Evolutionary conservation across 2,329 filamentous ascomycete genomes (phyloP).

Genomic region (Emmonsiellopsis sp.): DNA sequence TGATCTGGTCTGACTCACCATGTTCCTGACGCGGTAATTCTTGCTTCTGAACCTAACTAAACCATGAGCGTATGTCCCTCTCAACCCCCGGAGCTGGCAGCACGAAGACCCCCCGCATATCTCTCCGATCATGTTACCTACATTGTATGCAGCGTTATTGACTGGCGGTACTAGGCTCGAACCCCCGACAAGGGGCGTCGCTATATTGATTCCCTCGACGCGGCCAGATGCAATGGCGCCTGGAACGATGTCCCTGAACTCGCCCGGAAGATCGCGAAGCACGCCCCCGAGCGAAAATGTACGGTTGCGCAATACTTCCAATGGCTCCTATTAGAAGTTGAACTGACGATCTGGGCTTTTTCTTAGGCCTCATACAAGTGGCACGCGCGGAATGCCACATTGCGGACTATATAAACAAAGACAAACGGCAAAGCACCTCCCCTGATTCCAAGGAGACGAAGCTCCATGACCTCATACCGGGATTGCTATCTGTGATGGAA

Average conservation of each 20-base stretch:
- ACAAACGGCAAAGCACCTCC: constrained; percentile 22
- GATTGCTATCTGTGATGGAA: constrained; percentile 45
- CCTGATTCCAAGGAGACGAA: constrained; percentile 23
- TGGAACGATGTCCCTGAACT: constrained; percentile 85
- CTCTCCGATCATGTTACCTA: background rate
- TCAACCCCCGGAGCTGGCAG: background rate
- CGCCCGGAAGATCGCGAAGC: constrained; percentile 87
- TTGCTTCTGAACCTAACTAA: background rate
- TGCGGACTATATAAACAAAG: constrained; percentile 41
- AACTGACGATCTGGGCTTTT: constrained; percentile 2
- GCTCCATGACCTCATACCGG: constrained; percentile 31
- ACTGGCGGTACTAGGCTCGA: constrained; percentile 2
- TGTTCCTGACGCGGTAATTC: background rate
- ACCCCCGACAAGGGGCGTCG: constrained; percentile 63
- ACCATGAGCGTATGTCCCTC: constrained; percentile 18
- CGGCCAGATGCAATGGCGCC: constrained; percentile 75
- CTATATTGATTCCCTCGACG: constrained; percentile 76
- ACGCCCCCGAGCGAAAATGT: constrained; percentile 81
- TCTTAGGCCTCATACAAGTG: constrained; percentile 57
- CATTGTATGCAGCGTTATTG: background rate
- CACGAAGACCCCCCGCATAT: background rate
- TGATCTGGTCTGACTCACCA: background rate
- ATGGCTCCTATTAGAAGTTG: constrained; percentile 10
- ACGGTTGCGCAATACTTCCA: constrained; percentile 22
- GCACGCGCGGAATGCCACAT: constrained; percentile 62